Percentiles rank a stretch among this genome's conserved stretches.
Conservation (phyloP, 768 basidiomycete species). For the Termitomyces sp. region DNA sequence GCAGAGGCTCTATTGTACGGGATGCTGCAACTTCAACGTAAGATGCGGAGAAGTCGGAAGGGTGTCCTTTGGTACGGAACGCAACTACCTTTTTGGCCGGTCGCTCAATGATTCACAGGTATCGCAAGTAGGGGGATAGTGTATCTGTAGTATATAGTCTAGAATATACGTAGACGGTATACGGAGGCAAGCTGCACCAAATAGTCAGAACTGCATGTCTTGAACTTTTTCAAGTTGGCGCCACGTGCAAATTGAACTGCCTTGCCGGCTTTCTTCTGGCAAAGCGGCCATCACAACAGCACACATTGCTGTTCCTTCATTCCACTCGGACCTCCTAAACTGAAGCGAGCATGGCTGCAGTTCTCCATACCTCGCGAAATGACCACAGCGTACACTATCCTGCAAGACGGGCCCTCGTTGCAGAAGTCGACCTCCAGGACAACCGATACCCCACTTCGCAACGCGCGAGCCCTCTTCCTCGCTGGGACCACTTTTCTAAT, state of each 20-base stretch:
- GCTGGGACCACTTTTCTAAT: constrained; percentile 24
- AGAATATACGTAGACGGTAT: constrained; percentile 5
- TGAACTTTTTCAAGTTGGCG: background rate
- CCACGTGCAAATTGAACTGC: background rate
- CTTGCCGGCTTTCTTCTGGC: background rate
- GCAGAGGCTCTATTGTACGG: constrained; percentile 98
- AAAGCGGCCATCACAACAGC: background rate
- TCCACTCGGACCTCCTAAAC: constrained; percentile 18
- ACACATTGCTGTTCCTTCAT: constrained; percentile 1
- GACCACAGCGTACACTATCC: constrained; percentile 45
- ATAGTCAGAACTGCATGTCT: constrained; percentile 1
- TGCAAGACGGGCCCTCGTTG: constrained; percentile 41
- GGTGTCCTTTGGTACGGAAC: constrained; percentile 75
- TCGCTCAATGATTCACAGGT: constrained; percentile 32
- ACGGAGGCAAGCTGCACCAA: constrained; percentile 13
- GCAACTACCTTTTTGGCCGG: background rate
- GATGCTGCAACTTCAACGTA: constrained; percentile 94
- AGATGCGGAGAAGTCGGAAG: constrained; percentile 89
- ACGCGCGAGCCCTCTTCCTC: constrained; percentile 27
- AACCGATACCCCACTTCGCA: constrained; percentile 46
- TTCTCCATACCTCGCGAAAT: constrained; percentile 44
- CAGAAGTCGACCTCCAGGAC: constrained; percentile 63
- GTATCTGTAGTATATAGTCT: background rate
- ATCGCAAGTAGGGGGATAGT: constrained; percentile 44
- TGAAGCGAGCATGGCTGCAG: constrained; percentile 41